Conservation (phyloP, 23 red algal genomes). For the Gracilaria gracilis region DNA sequence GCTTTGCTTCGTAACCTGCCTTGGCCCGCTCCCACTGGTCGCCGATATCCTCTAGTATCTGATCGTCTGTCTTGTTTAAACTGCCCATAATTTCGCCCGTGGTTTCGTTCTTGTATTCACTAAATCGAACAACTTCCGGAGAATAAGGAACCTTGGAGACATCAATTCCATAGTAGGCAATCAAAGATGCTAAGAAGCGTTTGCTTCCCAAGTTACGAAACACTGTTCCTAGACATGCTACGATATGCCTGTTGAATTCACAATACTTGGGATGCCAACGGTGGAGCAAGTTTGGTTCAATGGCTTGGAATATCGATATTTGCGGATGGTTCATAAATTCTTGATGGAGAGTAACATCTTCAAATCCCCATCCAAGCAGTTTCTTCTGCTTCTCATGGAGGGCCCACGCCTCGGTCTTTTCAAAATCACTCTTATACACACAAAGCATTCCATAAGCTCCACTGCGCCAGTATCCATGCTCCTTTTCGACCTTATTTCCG, state of each 20-base stretch:
- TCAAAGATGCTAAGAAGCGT: conserved; percentile 32
- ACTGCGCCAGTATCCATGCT: conserved; percentile 64
- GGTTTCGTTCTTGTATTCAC: conserved; percentile 50
- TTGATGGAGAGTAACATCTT: conserved; percentile 60
- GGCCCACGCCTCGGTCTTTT: conserved; percentile 37
- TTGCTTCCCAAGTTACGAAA: conserved; percentile 65
- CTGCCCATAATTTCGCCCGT: conserved; percentile 34
- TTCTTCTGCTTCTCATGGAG: conserved; percentile 10
- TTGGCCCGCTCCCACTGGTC: background rate
- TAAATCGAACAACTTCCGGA: conserved; percentile 31
- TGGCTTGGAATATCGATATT: conserved; percentile 53
- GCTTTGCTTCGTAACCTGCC: background rate
- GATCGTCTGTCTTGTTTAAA: background rate
- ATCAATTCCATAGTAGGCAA: conserved; percentile 39
- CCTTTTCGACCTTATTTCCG: conserved; percentile 39
- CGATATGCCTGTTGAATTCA: conserved; percentile 37
- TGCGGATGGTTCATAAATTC: conserved; percentile 47
- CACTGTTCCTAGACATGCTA: conserved; percentile 51
- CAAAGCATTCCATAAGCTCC: conserved; percentile 61
- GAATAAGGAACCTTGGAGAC: conserved; percentile 4
- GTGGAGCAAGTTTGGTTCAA: conserved; percentile 63
- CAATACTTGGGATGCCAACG: conserved; percentile 68
- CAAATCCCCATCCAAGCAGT: conserved; percentile 56
- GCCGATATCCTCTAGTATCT: background rate
- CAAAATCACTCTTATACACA: conserved; percentile 61